phyloP scores from a whole-genome alignment of 2,329 filamentous ascomycete species.

The Hypoxylon rubiginosum region DNA sequence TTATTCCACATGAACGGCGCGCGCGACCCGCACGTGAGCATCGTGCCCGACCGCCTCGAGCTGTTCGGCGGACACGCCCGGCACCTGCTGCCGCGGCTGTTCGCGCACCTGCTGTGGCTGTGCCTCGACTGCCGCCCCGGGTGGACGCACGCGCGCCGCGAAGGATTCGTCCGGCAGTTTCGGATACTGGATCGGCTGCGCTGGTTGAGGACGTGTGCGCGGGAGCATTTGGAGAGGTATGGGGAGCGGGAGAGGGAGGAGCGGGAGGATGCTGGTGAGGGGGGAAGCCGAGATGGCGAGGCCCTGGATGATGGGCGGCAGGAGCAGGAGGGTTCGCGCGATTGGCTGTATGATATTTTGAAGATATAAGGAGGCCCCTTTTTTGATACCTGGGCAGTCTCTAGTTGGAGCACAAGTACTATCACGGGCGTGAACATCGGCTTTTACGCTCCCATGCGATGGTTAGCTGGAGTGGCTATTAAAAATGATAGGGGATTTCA shows the following conservation, averaged over 20 bases:
- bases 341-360: constrained; percentile 36
- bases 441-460: background rate
- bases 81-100: constrained; percentile 37
- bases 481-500: background rate
- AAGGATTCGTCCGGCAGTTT: constrained; percentile 23
- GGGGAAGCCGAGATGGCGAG: background rate
- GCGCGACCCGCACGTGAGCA: constrained; percentile 29
- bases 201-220: constrained; percentile 27
- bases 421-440: background rate
- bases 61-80: constrained; percentile 34
- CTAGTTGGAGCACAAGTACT: background rate
- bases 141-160: constrained; percentile 7
- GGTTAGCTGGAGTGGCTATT: background rate
- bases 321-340: background rate
- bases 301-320: too few species aligned
- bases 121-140: constrained; percentile 25
- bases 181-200: constrained; percentile 29
- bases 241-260: background rate
- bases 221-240: constrained; percentile 16
- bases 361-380: constrained; percentile 23
- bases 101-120: constrained; percentile 39
- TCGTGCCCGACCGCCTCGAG: constrained; percentile 42
- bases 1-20: constrained; percentile 42
- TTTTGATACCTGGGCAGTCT: background rate
- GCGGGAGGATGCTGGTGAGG: background rate